A percentile compares a stretch with the other conserved stretches of the same genome.
These are phyloP conservation scores for Candida boleticola DNA, from an alignment of 805 yeast genomes.

Conservation along the genomic window DNA sequence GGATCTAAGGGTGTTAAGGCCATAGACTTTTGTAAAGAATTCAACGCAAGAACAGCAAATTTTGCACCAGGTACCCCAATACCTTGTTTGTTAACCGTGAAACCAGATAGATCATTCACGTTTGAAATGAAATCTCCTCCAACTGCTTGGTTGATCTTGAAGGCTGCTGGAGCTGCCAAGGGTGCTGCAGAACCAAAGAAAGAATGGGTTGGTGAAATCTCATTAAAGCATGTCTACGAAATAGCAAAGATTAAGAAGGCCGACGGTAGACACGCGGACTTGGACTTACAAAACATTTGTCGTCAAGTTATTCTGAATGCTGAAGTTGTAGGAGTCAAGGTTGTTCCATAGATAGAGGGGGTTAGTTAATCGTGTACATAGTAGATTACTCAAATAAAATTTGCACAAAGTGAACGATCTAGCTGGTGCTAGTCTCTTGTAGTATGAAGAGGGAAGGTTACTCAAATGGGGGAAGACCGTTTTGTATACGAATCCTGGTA, in stretches of 20 bases:
- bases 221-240: conserved; percentile 89
- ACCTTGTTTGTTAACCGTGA: conserved; percentile 80
- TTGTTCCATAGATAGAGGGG: conserved; percentile 54
- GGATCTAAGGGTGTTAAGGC: conserved; percentile 99
- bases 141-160: conserved; percentile 78
- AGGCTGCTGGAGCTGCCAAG: conserved; percentile 76
- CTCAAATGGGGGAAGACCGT: too few species aligned
- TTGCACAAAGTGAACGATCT: too few species aligned
- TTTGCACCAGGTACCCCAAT: conserved; percentile 84
- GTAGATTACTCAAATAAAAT: too few species aligned
- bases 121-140: conserved; percentile 91
- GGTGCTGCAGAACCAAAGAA: conserved; percentile 74
- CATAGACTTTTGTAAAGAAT: conserved; percentile 96
- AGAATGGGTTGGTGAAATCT: conserved; percentile 57
- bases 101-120: conserved; percentile 87
- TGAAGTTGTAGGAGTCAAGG: conserved; percentile 81
- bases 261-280: conserved; percentile 71
- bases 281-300: conserved; percentile 71
- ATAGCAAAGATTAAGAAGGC: conserved; percentile 91
- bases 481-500: too few species aligned
- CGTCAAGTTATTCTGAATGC: conserved; percentile 87
- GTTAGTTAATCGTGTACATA: too few species aligned
- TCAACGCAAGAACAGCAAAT: conserved; percentile 93
- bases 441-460: too few species aligned
- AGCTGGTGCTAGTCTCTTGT: too few species aligned